phyloP scores from a whole-genome alignment of 805 yeast species.

The Yarrowia osloensis region DNA sequence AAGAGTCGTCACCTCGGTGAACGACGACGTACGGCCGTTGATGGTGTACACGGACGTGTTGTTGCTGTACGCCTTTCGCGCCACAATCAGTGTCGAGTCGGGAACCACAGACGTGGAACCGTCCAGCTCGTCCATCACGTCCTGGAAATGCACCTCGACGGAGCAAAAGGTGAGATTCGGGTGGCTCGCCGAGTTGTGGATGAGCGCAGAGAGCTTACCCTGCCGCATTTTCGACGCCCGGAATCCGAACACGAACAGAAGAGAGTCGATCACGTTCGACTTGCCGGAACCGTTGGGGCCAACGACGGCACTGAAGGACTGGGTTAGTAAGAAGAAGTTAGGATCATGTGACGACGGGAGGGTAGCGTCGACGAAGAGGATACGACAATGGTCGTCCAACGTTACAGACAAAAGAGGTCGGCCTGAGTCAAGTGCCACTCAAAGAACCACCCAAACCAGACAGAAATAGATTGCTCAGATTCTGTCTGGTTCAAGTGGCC shows the following conservation, averaged over 20 bases:
- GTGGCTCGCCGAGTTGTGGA: constrained; percentile 81
- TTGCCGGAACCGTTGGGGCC: constrained; percentile 99
- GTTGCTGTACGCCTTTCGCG: constrained; percentile 76
- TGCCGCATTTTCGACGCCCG: constrained; percentile 97
- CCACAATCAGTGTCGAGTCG: constrained; percentile 62
- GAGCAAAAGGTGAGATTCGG: constrained; percentile 72
- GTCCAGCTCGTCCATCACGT: constrained; percentile 62
- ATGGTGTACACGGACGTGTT: constrained; percentile 78
- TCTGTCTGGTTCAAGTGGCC: too few species aligned
- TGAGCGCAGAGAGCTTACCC: constrained; percentile 85
- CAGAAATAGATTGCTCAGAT: too few species aligned
- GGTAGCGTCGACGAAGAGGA: too few species aligned
- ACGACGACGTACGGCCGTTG: constrained; percentile 67
- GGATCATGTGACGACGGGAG: too few species aligned
- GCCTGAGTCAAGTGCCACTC: too few species aligned
- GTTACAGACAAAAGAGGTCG: too few species aligned
- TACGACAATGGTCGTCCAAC: too few species aligned
- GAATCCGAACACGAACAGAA: constrained; percentile 95
- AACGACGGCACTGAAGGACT: constrained; percentile 93
- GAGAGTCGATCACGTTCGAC: constrained; percentile 94
- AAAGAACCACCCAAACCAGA: too few species aligned
- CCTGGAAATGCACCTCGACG: constrained; percentile 86
- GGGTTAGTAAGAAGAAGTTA: constrained; percentile 33
- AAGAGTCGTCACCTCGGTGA: constrained; percentile 73
- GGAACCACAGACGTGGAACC: constrained; percentile 52